These are phyloP conservation scores for Dactylellina drechsleri DNA, from an alignment of 2,329 filamentous ascomycete genomes.

Conservation along the genomic window DNA sequence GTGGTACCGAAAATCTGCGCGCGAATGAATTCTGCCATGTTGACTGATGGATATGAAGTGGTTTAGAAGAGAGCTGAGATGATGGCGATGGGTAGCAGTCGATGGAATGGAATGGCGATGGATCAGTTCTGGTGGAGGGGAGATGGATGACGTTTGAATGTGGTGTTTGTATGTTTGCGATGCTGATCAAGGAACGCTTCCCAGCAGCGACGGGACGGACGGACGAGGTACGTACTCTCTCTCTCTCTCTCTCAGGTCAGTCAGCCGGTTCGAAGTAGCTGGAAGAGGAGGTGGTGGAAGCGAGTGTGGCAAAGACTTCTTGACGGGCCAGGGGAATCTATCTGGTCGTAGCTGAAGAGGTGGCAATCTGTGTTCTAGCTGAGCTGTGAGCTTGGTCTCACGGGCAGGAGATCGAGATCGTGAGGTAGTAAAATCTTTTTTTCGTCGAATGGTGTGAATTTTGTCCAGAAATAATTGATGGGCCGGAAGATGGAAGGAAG, in stretches of 20 bases:
- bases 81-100: neutral
- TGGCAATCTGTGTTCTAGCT: neutral
- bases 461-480: too few relatives aligned
- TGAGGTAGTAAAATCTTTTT: too few relatives aligned
- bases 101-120: conserved; percentile 9
- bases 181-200: neutral
- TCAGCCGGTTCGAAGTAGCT: too few relatives aligned
- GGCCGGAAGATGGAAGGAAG: too few relatives aligned
- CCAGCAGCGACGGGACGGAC: neutral
- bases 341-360: neutral
- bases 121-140: neutral
- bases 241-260: conserved; percentile 7
- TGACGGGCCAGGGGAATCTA: neutral
- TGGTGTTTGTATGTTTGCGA: conserved; percentile 21
- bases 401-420: too few relatives aligned
- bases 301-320: neutral
- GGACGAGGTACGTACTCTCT: conserved; percentile 15
- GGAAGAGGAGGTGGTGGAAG: neutral
- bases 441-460: too few relatives aligned
- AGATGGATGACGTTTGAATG: neutral
- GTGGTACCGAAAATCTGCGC: conserved; percentile 99
- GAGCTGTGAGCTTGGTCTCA: too few relatives aligned
- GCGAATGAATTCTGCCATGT: conserved; percentile 98
- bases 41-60: conserved; percentile 60
- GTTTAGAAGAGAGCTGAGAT: neutral